Conservation (phyloP, 331 rosid species). For the Arachis monticola region DNA sequence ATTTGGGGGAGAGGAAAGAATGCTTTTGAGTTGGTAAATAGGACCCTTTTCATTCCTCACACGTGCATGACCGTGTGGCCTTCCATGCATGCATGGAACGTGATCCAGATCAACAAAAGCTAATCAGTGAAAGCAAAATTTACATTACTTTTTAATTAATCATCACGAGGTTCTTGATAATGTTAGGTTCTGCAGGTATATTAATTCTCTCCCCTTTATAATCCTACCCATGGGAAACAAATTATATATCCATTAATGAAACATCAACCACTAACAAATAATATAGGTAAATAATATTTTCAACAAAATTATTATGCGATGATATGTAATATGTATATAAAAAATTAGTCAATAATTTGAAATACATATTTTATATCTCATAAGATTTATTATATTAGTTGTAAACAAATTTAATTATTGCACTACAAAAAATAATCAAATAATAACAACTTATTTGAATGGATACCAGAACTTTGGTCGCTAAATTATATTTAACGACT, state of each 20-base stretch:
- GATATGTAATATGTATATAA: too few relatives aligned
- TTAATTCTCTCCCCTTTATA: background rate
- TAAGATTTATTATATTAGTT: too few relatives aligned
- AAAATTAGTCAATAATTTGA: too few relatives aligned
- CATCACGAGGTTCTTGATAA: slow-evolving; percentile 54
- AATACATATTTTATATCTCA: too few relatives aligned
- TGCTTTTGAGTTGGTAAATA: slow-evolving; percentile 46
- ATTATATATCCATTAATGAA: background rate
- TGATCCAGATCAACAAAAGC: slow-evolving; percentile 45
- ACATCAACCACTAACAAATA: background rate
- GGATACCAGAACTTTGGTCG: too few relatives aligned
- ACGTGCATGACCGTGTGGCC: slow-evolving; percentile 49
- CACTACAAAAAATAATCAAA: too few relatives aligned
- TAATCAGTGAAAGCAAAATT: slow-evolving; percentile 9
- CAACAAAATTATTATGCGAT: too few relatives aligned
- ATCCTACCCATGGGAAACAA: background rate
- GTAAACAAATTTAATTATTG: too few relatives aligned
- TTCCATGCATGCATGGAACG: slow-evolving; percentile 40
- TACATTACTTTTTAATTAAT: slow-evolving; percentile 7
- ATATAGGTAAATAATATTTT: background rate
- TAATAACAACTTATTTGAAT: too few relatives aligned
- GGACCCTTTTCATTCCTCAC: slow-evolving; percentile 61
- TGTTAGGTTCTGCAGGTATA: slow-evolving; percentile 4
- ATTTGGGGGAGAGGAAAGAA: background rate
- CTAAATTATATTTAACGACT: too few relatives aligned